Evolutionary conservation across 2,329 filamentous ascomycete genomes (phyloP).

Genomic region (Curvularia verruculosa): DNA sequence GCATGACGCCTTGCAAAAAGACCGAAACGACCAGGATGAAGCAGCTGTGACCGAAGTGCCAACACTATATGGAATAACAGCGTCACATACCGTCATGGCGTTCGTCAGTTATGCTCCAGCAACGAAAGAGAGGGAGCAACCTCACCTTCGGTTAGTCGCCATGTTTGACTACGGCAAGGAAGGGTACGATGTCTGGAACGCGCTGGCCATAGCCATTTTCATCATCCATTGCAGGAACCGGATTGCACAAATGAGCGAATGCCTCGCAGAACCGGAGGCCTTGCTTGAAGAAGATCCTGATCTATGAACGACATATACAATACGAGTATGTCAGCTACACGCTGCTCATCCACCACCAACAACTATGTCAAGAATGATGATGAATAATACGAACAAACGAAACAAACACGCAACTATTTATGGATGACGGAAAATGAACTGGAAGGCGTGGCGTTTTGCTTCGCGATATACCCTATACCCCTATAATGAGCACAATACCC

Average conservation of each 20-base stretch:
- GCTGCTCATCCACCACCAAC: neutral
- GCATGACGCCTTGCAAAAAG: conserved; percentile 45
- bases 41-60: conserved; percentile 44
- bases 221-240: conserved; percentile 60
- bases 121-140: conserved; percentile 26
- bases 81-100: conserved; percentile 59
- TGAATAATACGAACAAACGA: conserved; percentile 4
- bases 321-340: neutral
- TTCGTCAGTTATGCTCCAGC: conserved; percentile 58
- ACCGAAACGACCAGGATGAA: conserved; percentile 11
- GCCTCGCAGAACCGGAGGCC: conserved; percentile 30
- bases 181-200: conserved; percentile 66
- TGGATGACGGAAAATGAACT: conserved; percentile 7
- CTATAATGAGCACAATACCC: conserved; percentile 20
- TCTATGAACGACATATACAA: conserved; percentile 23
- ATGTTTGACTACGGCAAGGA: conserved; percentile 61
- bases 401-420: neutral
- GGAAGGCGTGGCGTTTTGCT: conserved; percentile 19
- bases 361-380: conserved; percentile 3
- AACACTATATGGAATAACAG: conserved; percentile 61
- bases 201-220: conserved; percentile 62
- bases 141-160: conserved; percentile 52
- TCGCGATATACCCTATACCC: conserved; percentile 33
- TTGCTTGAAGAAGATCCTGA: conserved; percentile 38
- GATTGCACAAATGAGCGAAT: conserved; percentile 54